Percentiles rank a stretch among this genome's conserved stretches.
Conservation (phyloP, 1,284 basidiomycete species). For the Cryptococcus jaspeensis region DNA sequence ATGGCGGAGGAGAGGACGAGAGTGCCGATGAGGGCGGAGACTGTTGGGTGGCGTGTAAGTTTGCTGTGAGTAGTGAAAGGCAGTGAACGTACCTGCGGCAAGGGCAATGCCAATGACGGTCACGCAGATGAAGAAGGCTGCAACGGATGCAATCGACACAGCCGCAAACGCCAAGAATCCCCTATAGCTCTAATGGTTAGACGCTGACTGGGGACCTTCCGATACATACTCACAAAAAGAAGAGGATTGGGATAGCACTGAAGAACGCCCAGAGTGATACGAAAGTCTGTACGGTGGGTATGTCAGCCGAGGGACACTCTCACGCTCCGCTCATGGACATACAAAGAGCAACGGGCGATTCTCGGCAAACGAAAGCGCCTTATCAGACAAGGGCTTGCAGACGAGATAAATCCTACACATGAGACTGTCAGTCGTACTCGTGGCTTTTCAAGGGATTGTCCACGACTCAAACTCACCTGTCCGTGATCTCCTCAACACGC, state of each 20-base stretch:
- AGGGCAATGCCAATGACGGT: slow-evolving; percentile 4
- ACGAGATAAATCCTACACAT: slow-evolving; percentile 29
- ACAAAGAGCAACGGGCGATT: slow-evolving; percentile 39
- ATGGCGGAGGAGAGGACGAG: slow-evolving; percentile 24
- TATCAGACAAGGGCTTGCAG: slow-evolving; percentile 35
- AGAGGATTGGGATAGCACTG: slow-evolving; percentile 31
- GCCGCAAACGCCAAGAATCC: slow-evolving; percentile 5
- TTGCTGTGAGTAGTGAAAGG: background rate
- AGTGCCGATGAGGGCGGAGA: slow-evolving; percentile 18
- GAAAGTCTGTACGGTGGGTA: slow-evolving; percentile 31
- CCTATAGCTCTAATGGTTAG: background rate
- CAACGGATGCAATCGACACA: slow-evolving; percentile 3
- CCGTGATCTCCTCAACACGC: background rate
- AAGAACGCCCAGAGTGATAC: slow-evolving; percentile 34
- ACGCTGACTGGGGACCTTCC: background rate
- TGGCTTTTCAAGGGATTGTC: background rate
- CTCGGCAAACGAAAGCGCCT: slow-evolving; percentile 35
- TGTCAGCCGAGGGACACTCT: background rate
- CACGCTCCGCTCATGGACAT: slow-evolving; percentile 4
- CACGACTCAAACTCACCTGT: background rate
- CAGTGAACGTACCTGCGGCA: background rate
- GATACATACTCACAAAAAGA: slow-evolving; percentile 28
- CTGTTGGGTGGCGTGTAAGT: background rate
- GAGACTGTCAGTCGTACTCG: background rate
- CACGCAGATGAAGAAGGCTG: slow-evolving; percentile 5